These are phyloP conservation scores for Saccharomycopsis fermentans DNA, from an alignment of 805 yeast species.

Conservation along the genomic window DNA sequence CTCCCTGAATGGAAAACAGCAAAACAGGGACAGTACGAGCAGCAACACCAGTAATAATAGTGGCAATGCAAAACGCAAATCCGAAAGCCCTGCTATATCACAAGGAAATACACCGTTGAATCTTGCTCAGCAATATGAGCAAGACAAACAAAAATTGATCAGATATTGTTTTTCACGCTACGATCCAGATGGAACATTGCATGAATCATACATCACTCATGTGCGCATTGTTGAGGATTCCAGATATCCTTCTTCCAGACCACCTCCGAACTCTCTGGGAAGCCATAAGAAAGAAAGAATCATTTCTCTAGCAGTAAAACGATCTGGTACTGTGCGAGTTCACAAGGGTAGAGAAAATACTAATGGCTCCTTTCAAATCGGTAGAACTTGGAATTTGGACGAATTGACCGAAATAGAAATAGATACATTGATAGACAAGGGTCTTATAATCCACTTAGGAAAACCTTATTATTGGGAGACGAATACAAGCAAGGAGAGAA, in stretches of 20 bases:
- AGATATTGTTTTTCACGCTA: conserved; percentile 39
- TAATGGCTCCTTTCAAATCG: conserved; percentile 73
- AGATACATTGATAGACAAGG: conserved; percentile 42
- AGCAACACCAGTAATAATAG: neutral
- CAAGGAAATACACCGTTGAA: conserved; percentile 1
- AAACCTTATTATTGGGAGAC: conserved; percentile 84
- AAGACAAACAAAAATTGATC: conserved; percentile 40
- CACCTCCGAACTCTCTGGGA: conserved; percentile 43
- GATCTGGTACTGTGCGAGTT: conserved; percentile 56
- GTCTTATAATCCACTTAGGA: conserved; percentile 51
- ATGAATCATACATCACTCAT: conserved; percentile 65
- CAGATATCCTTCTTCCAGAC: conserved; percentile 55
- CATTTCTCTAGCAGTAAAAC: conserved; percentile 46
- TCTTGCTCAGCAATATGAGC: conserved; percentile 48
- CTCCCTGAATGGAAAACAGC: neutral
- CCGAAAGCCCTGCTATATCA: neutral
- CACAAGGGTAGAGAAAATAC: conserved; percentile 81
- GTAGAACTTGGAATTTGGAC: conserved; percentile 83
- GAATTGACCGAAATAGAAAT: conserved; percentile 51
- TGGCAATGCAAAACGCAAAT: neutral
- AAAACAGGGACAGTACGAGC: neutral
- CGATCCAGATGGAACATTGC: conserved; percentile 32
- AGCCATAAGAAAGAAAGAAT: conserved; percentile 52
- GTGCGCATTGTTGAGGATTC: conserved; percentile 67
- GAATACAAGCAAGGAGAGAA: conserved; percentile 43